Base-by-base conservation (phyloP, 208 protist genomes). In the Wallacemonas rigidus region DNA sequence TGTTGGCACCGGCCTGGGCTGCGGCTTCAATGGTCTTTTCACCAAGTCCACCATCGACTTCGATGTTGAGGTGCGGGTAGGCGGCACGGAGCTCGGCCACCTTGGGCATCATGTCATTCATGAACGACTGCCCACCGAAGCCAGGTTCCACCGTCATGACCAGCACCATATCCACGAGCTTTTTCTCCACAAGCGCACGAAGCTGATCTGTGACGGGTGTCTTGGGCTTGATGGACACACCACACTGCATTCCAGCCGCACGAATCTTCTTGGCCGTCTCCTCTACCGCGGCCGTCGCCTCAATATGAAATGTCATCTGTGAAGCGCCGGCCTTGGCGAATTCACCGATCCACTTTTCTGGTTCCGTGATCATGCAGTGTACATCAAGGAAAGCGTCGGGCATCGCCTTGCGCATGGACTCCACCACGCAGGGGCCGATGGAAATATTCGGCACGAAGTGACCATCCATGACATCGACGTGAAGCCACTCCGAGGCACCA, bases 61-160 rank as follows among this genome's bases (percentile, higher is more conserved):
- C 88, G 76, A 99, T 99, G 78, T 99, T 89, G 2, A 99, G 69
- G 14, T 80, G 53, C 43, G 98, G 94, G 63, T 92, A 94, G 43
- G 72, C 76, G 36, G 68, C 40, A 43, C 98, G 86, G 5, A 99
- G 72, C 55, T 86, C 77, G 35, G 39, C 43, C n/a, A 99, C 98
- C 83, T 99, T 99, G 67, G 87, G 81, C 87, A 99, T 95, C 84
- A 97, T 97, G 4, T 99, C 92, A 0, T 71, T 63, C 95, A 99
- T 99, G 80, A 99, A 99, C 1, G 80, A 86, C 87, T 99, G 99
- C 17, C 99, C 99, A 44, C 99, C 99, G 72, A 99, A 99, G 51
- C 99, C 99, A 15, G 99, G 99, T 79, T 99, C 98, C 17, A 99
- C 99, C 2, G 98, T 99, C 98, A 99, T 99, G 40, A 99, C 87